Percentiles rank a stretch among this genome's conserved stretches.
Evolutionary conservation across 2,329 filamentous ascomycete species (phyloP).

Genomic region (Aureobasidium pullulans): DNA sequence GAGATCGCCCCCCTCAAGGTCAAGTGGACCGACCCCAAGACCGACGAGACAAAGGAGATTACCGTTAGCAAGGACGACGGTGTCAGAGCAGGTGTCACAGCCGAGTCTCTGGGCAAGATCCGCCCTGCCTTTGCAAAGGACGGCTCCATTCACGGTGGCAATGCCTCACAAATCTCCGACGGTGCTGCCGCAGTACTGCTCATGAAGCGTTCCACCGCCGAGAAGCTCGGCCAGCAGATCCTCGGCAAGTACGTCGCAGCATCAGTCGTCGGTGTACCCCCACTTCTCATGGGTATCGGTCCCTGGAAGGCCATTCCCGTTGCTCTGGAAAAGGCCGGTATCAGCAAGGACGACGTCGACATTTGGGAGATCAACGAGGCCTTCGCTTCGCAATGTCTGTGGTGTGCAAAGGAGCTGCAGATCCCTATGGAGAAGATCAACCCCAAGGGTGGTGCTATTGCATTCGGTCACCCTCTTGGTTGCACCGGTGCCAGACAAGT

Average conservation of each 20-base stretch:
- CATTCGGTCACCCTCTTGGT: constrained; percentile 85
- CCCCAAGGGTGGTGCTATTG: constrained; percentile 93
- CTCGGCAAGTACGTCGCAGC: constrained; percentile 87
- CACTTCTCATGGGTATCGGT: constrained; percentile 90
- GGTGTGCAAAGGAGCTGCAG: constrained; percentile 82
- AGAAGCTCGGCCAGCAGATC: constrained; percentile 79
- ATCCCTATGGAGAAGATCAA: constrained; percentile 84
- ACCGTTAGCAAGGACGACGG: constrained; percentile 83
- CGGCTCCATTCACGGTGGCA: constrained; percentile 91
- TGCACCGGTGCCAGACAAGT: constrained; percentile 93
- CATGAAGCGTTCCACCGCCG: constrained; percentile 88
- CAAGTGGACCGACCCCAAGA: constrained; percentile 85
- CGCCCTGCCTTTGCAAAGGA: constrained; percentile 83
- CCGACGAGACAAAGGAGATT: constrained; percentile 74
- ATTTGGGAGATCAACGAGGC: constrained; percentile 99
- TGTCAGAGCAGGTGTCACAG: constrained; percentile 74
- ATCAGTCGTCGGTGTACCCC: constrained; percentile 79
- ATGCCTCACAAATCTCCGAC: constrained; percentile 91
- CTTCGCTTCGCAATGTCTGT: constrained; percentile 90
- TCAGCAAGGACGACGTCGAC: constrained; percentile 84
- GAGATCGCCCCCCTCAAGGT: constrained; percentile 85
- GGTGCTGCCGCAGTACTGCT: constrained; percentile 90
- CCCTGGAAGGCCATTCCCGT: constrained; percentile 95
- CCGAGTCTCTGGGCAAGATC: constrained; percentile 85
- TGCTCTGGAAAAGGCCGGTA: constrained; percentile 78